phyloP scores from a whole-genome alignment of 805 yeast genomes.

The Suhomyces faveliae region DNA sequence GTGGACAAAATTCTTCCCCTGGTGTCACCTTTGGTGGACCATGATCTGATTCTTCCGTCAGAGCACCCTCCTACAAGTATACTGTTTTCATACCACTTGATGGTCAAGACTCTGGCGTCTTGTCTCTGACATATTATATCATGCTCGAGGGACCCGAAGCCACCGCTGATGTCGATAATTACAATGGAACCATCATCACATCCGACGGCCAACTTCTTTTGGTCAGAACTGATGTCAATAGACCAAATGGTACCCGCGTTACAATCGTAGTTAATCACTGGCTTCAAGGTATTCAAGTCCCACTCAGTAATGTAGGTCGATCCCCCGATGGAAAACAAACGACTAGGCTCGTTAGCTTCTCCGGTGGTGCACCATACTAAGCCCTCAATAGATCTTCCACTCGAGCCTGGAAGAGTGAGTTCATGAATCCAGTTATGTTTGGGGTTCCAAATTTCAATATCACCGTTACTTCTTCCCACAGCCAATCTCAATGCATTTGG shows the following conservation, averaged over 20 bases:
- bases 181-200: conserved; percentile 95
- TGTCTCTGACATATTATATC: conserved; percentile 76
- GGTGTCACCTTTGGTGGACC: conserved; percentile 53
- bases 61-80: conserved; percentile 90
- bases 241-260: conserved; percentile 96
- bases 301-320: conserved; percentile 90
- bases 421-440: conserved; percentile 81
- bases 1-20: conserved; percentile 75
- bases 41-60: conserved; percentile 85
- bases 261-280: conserved; percentile 76
- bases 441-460: conserved; percentile 95
- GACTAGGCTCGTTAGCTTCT: conserved; percentile 44
- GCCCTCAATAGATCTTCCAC: conserved; percentile 85
- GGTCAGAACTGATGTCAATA: conserved; percentile 60
- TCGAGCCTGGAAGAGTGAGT: conserved; percentile 66
- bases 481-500: conserved; percentile 72
- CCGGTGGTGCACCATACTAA: conserved; percentile 68
- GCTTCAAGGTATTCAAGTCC: conserved; percentile 74
- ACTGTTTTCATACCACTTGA: conserved; percentile 71
- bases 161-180: conserved; percentile 79
- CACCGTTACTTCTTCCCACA: conserved; percentile 91
- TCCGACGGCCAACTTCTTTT: conserved; percentile 75
- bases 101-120: conserved; percentile 72
- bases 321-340: conserved; percentile 93
- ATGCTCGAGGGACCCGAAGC: conserved; percentile 79